Evolutionary conservation across 257 asterid genomes (phyloP).

Genomic region (Ocimum tenuiflorum): DNA sequence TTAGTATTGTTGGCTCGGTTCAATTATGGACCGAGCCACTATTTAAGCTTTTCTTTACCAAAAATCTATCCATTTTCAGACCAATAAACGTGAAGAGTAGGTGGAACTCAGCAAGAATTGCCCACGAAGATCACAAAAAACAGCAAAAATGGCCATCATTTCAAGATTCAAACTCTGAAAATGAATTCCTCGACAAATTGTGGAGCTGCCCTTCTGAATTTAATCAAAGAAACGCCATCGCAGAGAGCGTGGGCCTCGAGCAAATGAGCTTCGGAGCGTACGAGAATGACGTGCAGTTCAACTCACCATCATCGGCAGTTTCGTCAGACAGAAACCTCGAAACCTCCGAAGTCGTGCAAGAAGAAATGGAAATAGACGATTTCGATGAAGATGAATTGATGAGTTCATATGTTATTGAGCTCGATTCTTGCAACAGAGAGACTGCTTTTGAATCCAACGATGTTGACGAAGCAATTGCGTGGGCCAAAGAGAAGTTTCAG

Average conservation of each 20-base stretch:
- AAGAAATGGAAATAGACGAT: conserved; percentile 15
- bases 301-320: conserved; percentile 50
- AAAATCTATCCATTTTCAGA: conserved; percentile 24
- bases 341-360: conserved; percentile 11
- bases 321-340: conserved; percentile 39
- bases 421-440: conserved; percentile 34
- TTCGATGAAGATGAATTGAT: conserved; percentile 36
- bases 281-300: conserved; percentile 31
- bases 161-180: conserved; percentile 20
- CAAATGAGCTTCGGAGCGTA: conserved; percentile 31
- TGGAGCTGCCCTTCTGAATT: conserved; percentile 26
- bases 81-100: conserved; percentile 45
- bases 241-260: conserved; percentile 33
- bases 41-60: too few species aligned
- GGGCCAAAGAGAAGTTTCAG: conserved; percentile 66
- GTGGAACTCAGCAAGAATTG: conserved; percentile 27
- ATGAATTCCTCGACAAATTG: conserved; percentile 27
- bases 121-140: conserved; percentile 17
- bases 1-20: too few species aligned
- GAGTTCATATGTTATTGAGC: conserved; percentile 61
- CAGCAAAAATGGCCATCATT: conserved; percentile 21
- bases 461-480: conserved; percentile 76
- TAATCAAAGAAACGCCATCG: conserved; percentile 33
- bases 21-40: too few species aligned
- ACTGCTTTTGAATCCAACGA: conserved; percentile 40